Base-by-base conservation (phyloP, 495 filamentous ascomycete species). In the Articulospora tetracladia region DNA sequence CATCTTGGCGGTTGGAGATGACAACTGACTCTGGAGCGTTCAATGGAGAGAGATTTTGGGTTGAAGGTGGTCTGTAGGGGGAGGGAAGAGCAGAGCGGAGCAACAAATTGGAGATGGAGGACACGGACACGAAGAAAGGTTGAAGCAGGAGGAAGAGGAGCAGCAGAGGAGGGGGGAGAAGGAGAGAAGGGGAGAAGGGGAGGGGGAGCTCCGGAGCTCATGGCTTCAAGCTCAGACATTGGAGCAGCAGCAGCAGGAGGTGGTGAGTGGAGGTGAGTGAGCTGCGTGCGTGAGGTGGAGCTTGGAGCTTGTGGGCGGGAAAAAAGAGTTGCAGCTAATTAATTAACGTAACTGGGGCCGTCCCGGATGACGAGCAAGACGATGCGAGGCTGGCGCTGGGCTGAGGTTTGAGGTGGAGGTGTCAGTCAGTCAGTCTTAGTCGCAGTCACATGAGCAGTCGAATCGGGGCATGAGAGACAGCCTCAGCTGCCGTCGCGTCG, bases 1-100 rank as follows among this genome's bases (percentile, higher is more conserved):
- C 22, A 15, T 34, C 62, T 65, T 65, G 20, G 41, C 55, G 53
- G 46, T 44, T 22, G 24, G 17, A 7, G 39, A 26, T 28, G 2
- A 20, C 25, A 50, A 27, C 12, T 50, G 47, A 50, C 24, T 3
- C 47, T 50, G 47, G 3, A 26, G 11, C 10, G 30, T n/a, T n/a
- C n/a, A n/a, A n/a, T n/a, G n/a, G n/a, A n/a, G n/a, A n/a, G n/a
- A n/a, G n/a, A n/a, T n/a, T n/a, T n/a, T n/a, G n/a, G 34, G 34
- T n/a, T 39, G 10, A 39, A 10, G 34, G 49, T 12, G 49, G 49
- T 25, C 19, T 15, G 15, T 23, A 11, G 28, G 28, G 17, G 28
- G 26, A 27, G 30, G 49, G 25, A 25, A 27, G 10, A 53, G 4
- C 10, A 25, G 49, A 53, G 49, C 10, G 25, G 49, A 23, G 15